Evolutionary conservation across 495 filamentous ascomycete species (phyloP), one percentile per base, ranked within the genome.

Genomic region (Penicillium cinerascens): DNA sequence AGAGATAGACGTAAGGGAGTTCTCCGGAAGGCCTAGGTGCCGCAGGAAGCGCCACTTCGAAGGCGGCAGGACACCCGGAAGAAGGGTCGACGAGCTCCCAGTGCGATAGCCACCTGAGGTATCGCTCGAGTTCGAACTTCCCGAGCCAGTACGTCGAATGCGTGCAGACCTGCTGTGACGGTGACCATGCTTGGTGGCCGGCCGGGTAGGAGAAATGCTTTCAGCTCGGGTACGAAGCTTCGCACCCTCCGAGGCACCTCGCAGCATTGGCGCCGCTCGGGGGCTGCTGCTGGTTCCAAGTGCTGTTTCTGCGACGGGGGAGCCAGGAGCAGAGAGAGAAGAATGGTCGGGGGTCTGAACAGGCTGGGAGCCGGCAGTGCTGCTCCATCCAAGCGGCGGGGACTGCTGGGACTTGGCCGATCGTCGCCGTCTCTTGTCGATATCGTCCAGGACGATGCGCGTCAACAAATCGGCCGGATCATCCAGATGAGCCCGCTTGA

Each of bases 11-110:
- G 90, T 95, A 44, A 98, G 70, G 13, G 84, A 84, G 66, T 97
- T 98, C 60, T 98, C 93, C 1, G 93, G 84, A 43, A 98, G 76
- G 56, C 93, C 91, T 9, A 98, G 77, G 69, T 97, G 92, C 60
- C 85, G 85, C 61, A 98, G 70, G 69, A 97, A 95, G 46, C 92
- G 82, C 93, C 93, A 98, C 74, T 97, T 97, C 23, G 85, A 86
- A 7, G 87, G 65, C 36, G 90, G 89, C 8, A 96, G 78, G 42
- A 82, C 75, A 22, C 81, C 82, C 3, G 68, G 44, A 17, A 87
- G 69, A 0, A 95, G 74, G 59, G 89, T 93, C 5, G 87, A 84
- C 18, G 87, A 83, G 68, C 88, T 90, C 22, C 83, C 82, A 51
- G 77, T 80, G 35, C 87, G 85, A 74, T 85, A 80, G 23, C 79